phyloP scores from a whole-genome alignment of 257 asterid species.

The Solanum okadae region DNA sequence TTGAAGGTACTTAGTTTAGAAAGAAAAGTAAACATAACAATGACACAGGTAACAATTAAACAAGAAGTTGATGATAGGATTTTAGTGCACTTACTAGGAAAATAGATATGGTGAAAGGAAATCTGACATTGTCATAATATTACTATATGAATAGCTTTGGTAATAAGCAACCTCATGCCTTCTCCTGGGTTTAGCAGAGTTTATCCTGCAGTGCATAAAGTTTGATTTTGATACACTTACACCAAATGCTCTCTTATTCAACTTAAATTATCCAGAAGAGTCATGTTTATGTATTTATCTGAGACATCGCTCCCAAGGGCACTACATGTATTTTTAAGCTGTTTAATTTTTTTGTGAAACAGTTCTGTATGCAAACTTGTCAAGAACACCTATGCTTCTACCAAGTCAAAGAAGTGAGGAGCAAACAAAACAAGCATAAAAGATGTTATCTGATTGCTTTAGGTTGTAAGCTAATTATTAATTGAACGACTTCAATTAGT shows the following conservation, averaged over 20 bases:
- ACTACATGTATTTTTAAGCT: not conserved
- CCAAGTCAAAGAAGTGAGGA: slow-evolving; percentile 68
- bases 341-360: slow-evolving; percentile 19
- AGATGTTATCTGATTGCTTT: slow-evolving; percentile 71
- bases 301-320: not conserved
- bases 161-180: not conserved
- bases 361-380: slow-evolving; percentile 63
- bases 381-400: slow-evolving; percentile 49
- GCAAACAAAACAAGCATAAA: slow-evolving; percentile 56
- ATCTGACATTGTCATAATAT: not conserved
- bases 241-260: not conserved
- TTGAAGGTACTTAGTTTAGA: not conserved
- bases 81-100: not conserved
- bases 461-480: slow-evolving; percentile 25
- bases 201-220: not conserved
- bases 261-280: not conserved
- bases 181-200: not conserved
- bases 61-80: not conserved
- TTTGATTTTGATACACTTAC: not conserved
- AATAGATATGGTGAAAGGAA: not conserved
- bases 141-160: not conserved
- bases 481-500: not conserved
- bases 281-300: not conserved
- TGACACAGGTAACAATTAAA: not conserved
- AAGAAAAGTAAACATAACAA: not conserved